Evolutionary conservation across 2,329 filamentous ascomycete species (phyloP).

Genomic region (Anthostomella pinea): DNA sequence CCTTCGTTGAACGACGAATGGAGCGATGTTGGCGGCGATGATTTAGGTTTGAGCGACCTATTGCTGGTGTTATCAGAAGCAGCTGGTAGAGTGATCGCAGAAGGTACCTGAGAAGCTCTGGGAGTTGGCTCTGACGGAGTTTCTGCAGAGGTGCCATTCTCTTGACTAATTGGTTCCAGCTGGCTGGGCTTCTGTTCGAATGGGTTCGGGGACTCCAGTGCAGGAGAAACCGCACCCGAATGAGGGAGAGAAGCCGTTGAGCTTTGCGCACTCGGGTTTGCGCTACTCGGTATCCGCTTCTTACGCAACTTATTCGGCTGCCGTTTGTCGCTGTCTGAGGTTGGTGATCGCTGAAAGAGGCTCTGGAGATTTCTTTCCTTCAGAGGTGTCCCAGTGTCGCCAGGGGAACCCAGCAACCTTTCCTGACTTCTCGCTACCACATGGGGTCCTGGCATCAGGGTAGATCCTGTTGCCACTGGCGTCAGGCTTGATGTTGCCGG

Average conservation of each 20-base stretch:
- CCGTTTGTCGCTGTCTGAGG: conserved; percentile 60
- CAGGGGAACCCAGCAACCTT: conserved; percentile 41
- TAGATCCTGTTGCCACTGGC: conserved; percentile 27
- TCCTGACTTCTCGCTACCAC: conserved; percentile 47
- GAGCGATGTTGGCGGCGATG: conserved; percentile 74
- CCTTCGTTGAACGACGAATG: conserved; percentile 77
- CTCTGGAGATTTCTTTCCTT: conserved; percentile 67
- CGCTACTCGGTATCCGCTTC: conserved; percentile 71
- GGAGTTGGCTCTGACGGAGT: conserved; percentile 46
- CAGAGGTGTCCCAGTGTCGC: conserved; percentile 51
- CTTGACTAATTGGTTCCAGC: conserved; percentile 20
- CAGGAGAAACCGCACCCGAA: conserved; percentile 46
- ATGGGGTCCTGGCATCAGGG: conserved; percentile 29
- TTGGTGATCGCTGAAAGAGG: conserved; percentile 69
- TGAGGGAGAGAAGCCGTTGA: conserved; percentile 72
- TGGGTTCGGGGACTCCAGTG: conserved; percentile 44
- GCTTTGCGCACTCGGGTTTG: conserved; percentile 86
- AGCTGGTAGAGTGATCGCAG: conserved; percentile 40
- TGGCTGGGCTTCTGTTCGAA: conserved; percentile 35
- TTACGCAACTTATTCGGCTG: conserved; percentile 91
- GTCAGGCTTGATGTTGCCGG: conserved; percentile 29
- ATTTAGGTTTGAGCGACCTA: conserved; percentile 60
- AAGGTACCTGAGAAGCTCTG: conserved; percentile 44
- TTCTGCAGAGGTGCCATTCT: conserved; percentile 23
- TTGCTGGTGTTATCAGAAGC: conserved; percentile 41